These are phyloP conservation scores for Casaregolazyma lundiana DNA, from an alignment of 1,139 yeast genomes.

Conservation along the genomic window DNA sequence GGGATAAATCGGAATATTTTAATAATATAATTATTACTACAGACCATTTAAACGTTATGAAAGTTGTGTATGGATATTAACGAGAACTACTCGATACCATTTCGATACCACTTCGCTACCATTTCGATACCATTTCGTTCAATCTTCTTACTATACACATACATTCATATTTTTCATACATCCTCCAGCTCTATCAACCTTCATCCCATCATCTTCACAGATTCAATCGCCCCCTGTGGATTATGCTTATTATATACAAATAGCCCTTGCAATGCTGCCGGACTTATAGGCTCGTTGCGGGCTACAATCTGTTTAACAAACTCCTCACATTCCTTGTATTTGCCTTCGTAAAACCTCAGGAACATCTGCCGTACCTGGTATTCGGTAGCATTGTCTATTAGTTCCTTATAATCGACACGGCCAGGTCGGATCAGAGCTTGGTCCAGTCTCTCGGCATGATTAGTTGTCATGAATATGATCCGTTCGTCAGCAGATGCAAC, in stretches of 20 bases:
- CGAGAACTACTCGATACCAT: background rate
- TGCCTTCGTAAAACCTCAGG: constrained; percentile 74
- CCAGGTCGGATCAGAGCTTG: constrained; percentile 82
- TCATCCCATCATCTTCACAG: constrained; percentile 39
- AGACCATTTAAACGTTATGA: no score
- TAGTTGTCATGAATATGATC: constrained; percentile 95
- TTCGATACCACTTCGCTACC: background rate
- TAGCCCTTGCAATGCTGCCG: constrained; percentile 93
- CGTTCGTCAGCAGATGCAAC: constrained; percentile 99
- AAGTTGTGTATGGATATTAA: no score
- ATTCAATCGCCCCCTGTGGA: constrained; percentile 69
- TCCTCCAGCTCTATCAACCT: background rate
- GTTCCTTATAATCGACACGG: constrained; percentile 78
- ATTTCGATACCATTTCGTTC: background rate
- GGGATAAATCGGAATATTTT: no score
- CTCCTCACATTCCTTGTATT: constrained; percentile 52
- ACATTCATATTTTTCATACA: background rate
- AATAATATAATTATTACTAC: no score
- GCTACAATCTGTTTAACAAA: constrained; percentile 53
- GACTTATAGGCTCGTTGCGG: constrained; percentile 62
- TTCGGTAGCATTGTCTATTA: constrained; percentile 79
- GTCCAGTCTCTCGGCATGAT: constrained; percentile 90
- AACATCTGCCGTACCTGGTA: constrained; percentile 82
- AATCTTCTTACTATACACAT: background rate
- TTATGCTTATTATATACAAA: constrained; percentile 88